phyloP scores from a whole-genome alignment of 208 protist genomes.

The Wallacemonas rigidus region DNA sequence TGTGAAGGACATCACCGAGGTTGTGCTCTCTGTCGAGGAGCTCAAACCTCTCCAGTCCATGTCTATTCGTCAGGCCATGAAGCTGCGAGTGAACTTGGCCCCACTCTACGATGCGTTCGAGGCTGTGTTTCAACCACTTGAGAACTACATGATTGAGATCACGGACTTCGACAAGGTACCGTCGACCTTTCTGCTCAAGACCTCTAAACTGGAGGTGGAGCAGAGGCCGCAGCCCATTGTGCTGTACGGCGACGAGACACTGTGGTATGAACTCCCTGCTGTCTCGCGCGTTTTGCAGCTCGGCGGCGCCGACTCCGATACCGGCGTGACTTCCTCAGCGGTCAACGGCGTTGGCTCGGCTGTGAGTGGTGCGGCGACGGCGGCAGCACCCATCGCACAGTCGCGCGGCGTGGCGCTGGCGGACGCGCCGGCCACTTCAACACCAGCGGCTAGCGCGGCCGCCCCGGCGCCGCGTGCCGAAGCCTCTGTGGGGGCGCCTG shows the following conservation, averaged over 20 bases:
- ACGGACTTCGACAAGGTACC: slow-evolving; percentile 58
- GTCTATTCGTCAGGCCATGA: slow-evolving; percentile 78
- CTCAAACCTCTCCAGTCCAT: slow-evolving; percentile 69
- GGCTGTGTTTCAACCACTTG: slow-evolving; percentile 71
- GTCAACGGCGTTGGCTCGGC: not conserved
- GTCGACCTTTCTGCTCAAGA: slow-evolving; percentile 74
- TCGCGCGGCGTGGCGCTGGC: no score
- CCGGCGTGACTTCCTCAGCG: no score
- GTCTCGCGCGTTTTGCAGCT: slow-evolving; percentile 52
- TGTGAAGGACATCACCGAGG: slow-evolving; percentile 84
- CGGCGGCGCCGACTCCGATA: not conserved
- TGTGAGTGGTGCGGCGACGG: no score
- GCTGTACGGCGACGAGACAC: slow-evolving; percentile 65
- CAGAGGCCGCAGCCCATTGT: slow-evolving; percentile 75
- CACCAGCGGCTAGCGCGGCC: no score
- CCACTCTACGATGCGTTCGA: slow-evolving; percentile 84
- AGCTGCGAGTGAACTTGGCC: slow-evolving; percentile 67
- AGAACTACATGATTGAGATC: slow-evolving; percentile 88
- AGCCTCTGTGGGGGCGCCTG: not conserved
- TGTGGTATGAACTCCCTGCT: slow-evolving; percentile 78
- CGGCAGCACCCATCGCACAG: no score
- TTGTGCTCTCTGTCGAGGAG: slow-evolving; percentile 77
- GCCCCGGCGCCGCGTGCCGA: not conserved
- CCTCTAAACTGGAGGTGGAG: slow-evolving; percentile 59
- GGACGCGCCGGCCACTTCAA: no score